Evolutionary conservation across 441 rosid genomes (phyloP).

Genomic region (Populus trichocarpa): DNA sequence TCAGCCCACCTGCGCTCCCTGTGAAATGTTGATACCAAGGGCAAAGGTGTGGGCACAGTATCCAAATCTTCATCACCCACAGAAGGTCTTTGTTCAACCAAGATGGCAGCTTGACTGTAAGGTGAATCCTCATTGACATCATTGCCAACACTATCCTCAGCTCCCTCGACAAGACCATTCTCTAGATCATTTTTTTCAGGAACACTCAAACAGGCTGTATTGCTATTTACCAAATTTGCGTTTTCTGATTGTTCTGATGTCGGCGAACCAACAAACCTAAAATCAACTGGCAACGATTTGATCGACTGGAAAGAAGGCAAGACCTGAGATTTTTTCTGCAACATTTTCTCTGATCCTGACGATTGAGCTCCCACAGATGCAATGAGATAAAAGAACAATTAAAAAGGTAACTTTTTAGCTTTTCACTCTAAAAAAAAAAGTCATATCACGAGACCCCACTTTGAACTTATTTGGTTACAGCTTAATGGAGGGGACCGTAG

Average conservation of each 20-base stretch:
- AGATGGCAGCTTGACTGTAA: conserved; percentile 39
- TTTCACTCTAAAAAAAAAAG: conserved; percentile 28
- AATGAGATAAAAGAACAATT: conserved; percentile 31
- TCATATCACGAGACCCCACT: conserved; percentile 66
- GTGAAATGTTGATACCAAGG: conserved; percentile 43
- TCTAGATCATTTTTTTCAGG: conserved; percentile 38
- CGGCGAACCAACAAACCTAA: conserved; percentile 53
- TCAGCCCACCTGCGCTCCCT: conserved; percentile 78
- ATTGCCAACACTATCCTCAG: conserved; percentile 27
- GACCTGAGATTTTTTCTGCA: conserved; percentile 39
- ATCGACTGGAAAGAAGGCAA: conserved; percentile 56
- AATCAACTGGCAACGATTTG: conserved; percentile 70
- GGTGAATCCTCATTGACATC: conserved; percentile 73
- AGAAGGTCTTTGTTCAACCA: conserved; percentile 47
- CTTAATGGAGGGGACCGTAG: conserved; percentile 70
- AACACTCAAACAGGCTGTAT: conserved; percentile 25
- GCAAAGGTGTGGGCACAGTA: conserved; percentile 39
- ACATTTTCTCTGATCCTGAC: conserved; percentile 51
- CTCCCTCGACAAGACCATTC: conserved; percentile 40
- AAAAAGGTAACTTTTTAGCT: conserved; percentile 37
- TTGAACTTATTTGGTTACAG: conserved; percentile 36
- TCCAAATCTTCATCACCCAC: conserved; percentile 47
- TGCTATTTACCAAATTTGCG: conserved; percentile 21
- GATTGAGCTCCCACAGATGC: conserved; percentile 27
- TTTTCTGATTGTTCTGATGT: conserved; percentile 36